These are phyloP conservation scores for Aspergillus pseudotamarii DNA, from an alignment of 2,329 filamentous ascomycete species.

Conservation along the genomic window DNA sequence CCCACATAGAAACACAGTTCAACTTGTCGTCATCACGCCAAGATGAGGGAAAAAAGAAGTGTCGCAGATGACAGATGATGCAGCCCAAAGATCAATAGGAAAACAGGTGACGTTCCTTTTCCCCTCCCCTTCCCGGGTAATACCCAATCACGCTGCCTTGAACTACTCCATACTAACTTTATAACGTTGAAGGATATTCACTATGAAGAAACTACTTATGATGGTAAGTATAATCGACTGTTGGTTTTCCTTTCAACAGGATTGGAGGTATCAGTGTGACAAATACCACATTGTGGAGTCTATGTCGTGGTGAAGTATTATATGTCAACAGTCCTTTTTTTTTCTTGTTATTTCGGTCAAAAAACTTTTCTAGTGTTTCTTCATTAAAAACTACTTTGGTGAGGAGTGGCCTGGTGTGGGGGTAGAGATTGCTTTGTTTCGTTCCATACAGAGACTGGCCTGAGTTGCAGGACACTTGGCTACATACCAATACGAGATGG, in stretches of 20 bases:
- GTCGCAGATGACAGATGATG: slow-evolving; percentile 5
- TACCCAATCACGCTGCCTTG: slow-evolving; percentile 10
- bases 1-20: slow-evolving; percentile 9
- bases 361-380: neutral
- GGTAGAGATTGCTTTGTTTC: neutral
- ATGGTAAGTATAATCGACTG: neutral
- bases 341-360: neutral
- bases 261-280: slow-evolving; percentile 16
- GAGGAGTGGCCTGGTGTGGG: neutral
- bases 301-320: neutral
- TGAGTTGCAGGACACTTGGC: slow-evolving; percentile 12
- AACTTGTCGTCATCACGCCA: slow-evolving; percentile 15
- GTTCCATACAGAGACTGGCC: neutral
- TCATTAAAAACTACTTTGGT: neutral
- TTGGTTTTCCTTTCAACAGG: slow-evolving; percentile 9
- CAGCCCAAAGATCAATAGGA: slow-evolving; percentile 1
- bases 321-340: neutral
- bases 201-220: neutral
- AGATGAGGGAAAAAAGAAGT: slow-evolving; percentile 6
- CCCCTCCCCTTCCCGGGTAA: slow-evolving; percentile 4
- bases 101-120: slow-evolving; percentile 12
- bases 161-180: neutral
- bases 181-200: slow-evolving; percentile 9
- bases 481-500: slow-evolving; percentile 1
- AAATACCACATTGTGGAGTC: slow-evolving; percentile 11